Evolutionary conservation across 1,139 yeast genomes (phyloP), one percentile per base, ranked within the genome.

Genomic region (Meyerozyma carpophila): DNA sequence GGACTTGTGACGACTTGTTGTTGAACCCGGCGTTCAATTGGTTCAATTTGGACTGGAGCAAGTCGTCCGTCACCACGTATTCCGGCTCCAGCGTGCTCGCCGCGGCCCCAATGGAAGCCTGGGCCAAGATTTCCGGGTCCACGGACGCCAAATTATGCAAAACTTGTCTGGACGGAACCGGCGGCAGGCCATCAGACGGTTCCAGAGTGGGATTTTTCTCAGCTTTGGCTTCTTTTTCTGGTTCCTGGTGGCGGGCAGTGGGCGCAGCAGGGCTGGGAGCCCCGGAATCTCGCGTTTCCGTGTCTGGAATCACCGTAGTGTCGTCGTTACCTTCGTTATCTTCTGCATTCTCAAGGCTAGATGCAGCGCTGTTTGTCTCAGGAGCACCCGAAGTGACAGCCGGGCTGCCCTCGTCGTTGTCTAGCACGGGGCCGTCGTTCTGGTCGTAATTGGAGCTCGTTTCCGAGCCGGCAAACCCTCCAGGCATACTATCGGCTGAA

Each of bases 11-110:
- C 46, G 61, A 66, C 46, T 68, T 70, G 32, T 57, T 51, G 21
- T 59, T 55, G 47, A 66, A 71, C 37, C 56, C 58, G 39, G 58
- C 49, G 41, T 62, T 56, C 37, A 69, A 52, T 38, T 62, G 63
- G 43, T 58, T 58, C 47, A 64, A 64, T 40, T 68, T 68, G 29
- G 73, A 61, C 47, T 66, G 68, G 25, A 73, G 55, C 42, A 73
- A 59, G 45, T 59, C 65, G 47, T 69, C 69, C n/a, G 61, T 25
- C 4, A 25, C 34, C 10, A 10, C 34, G 20, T 27, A 29, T 6
- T 26, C 28, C 10, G 27, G 28, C 10, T 21, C 16, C 29, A 31
- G 34, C 20, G 16, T 31, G 20, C 9, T 31, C 20, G 20, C 36
- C 32, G 27, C 11, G 24, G 14, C 24, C 6, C 24, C 24, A 5